A percentile compares a stretch with the other conserved stretches of the same genome.
phyloP scores from a whole-genome alignment of 176 grass and related monocot genomes.

The Saccharum spontaneum region DNA sequence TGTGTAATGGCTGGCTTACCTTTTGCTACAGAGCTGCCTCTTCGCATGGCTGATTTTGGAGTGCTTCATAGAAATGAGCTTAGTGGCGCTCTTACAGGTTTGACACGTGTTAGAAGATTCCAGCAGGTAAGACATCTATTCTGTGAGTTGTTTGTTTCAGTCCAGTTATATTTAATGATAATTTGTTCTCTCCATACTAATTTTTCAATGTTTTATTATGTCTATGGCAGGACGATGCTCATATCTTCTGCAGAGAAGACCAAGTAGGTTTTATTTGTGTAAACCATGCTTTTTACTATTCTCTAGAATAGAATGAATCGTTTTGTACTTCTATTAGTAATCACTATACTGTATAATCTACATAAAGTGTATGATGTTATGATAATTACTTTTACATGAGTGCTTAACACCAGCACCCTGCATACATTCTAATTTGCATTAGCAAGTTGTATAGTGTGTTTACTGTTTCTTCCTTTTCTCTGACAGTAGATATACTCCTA shows the following conservation, averaged over 20 bases:
- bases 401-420: not conserved
- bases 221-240: slow-evolving; percentile 86
- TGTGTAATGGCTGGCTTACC: too few relatives aligned
- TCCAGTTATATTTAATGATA: not conserved
- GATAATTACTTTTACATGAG: not conserved
- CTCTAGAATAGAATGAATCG: not conserved
- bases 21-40: too few relatives aligned
- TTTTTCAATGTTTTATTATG: not conserved
- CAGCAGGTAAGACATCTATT: slow-evolving; percentile 69
- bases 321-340: not conserved
- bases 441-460: not conserved
- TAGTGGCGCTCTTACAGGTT: too few relatives aligned
- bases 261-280: slow-evolving; percentile 63
- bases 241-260: slow-evolving; percentile 94
- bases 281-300: not conserved
- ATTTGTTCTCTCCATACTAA: slow-evolving; percentile 6
- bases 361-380: not conserved
- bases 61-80: too few relatives aligned
- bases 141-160: not conserved
- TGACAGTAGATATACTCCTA: not conserved
- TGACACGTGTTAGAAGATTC: slow-evolving; percentile 49
- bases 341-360: not conserved
- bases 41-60: too few relatives aligned
- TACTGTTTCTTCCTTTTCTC: not conserved
- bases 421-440: not conserved